phyloP scores from a whole-genome alignment of 2,329 filamentous ascomycete genomes.

The Ambrosiella cleistominuta region DNA sequence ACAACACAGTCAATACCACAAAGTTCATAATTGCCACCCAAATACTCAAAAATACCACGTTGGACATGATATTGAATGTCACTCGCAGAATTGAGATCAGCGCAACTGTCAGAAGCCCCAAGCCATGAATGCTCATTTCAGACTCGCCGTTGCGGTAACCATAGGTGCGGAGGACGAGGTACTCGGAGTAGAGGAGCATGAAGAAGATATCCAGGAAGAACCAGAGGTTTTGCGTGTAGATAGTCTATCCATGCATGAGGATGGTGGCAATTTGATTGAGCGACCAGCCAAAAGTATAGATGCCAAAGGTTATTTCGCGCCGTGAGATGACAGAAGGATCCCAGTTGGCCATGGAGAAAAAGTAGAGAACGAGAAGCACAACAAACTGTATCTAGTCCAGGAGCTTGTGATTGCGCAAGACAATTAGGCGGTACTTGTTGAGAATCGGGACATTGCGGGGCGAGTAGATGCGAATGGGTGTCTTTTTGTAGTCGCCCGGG shows the following conservation, averaged over 20 bases:
- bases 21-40: constrained; percentile 78
- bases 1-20: constrained; percentile 55
- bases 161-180: constrained; percentile 50
- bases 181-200: constrained; percentile 50
- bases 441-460: constrained; percentile 57
- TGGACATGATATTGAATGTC: constrained; percentile 69
- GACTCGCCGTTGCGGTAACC: constrained; percentile 35
- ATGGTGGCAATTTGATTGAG: constrained; percentile 63
- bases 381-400: constrained; percentile 61
- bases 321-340: constrained; percentile 37
- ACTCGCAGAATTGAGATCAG: constrained; percentile 62
- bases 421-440: constrained; percentile 72
- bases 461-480: constrained; percentile 66
- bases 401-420: constrained; percentile 59
- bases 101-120: constrained; percentile 61
- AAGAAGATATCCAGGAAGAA: constrained; percentile 73
- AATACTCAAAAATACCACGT: constrained; percentile 65
- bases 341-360: constrained; percentile 53
- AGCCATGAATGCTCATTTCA: constrained; percentile 43
- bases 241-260: constrained; percentile 53
- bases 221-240: constrained; percentile 80
- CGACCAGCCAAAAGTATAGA: constrained; percentile 65
- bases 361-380: constrained; percentile 49
- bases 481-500: constrained; percentile 71
- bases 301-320: constrained; percentile 48